These are phyloP conservation scores for Phytophthora chlamydospora DNA, from an alignment of 352 stramenopile genomes.

Conservation along the genomic window DNA sequence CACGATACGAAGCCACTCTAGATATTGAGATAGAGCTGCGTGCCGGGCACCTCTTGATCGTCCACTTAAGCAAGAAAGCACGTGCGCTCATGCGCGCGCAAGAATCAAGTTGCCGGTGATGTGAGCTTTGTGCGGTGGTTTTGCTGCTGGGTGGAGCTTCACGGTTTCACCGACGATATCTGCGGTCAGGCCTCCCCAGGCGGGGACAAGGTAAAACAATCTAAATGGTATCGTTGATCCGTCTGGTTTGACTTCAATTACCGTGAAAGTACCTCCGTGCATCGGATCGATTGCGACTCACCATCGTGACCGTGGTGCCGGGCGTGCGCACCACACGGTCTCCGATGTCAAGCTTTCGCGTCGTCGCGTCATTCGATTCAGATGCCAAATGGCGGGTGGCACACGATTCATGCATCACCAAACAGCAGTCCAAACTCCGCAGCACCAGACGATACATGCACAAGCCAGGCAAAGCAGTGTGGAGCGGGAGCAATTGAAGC, in stretches of 20 bases:
- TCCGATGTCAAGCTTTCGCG: conserved; percentile 26
- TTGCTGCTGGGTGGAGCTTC: conserved; percentile 1
- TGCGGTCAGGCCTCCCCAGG: not conserved
- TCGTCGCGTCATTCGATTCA: conserved; percentile 15
- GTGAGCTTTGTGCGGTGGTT: not conserved
- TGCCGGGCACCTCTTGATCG: too few species aligned
- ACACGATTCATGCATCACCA: not conserved
- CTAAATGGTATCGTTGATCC: conserved; percentile 4
- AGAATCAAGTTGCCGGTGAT: too few species aligned
- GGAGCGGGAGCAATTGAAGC: conserved; percentile 33
- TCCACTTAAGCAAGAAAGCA: too few species aligned
- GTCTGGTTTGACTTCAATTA: conserved; percentile 18
- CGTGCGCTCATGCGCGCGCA: too few species aligned
- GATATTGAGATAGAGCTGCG: too few species aligned
- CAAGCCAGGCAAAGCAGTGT: conserved; percentile 30
- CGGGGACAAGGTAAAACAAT: not conserved
- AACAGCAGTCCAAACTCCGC: conserved; percentile 3
- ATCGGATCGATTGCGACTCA: conserved; percentile 34
- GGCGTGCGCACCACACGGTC: conserved; percentile 26
- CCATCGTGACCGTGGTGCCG: conserved; percentile 27
- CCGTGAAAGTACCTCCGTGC: conserved; percentile 15
- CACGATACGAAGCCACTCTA: not conserved
- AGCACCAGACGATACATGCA: conserved; percentile 25
- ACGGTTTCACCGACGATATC: not conserved
- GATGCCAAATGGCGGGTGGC: conserved; percentile 11